Evolutionary conservation across 2,329 filamentous ascomycete genomes (phyloP), one percentile per base, ranked within the genome.

Genomic region (Coniochaeta ligniaria): DNA sequence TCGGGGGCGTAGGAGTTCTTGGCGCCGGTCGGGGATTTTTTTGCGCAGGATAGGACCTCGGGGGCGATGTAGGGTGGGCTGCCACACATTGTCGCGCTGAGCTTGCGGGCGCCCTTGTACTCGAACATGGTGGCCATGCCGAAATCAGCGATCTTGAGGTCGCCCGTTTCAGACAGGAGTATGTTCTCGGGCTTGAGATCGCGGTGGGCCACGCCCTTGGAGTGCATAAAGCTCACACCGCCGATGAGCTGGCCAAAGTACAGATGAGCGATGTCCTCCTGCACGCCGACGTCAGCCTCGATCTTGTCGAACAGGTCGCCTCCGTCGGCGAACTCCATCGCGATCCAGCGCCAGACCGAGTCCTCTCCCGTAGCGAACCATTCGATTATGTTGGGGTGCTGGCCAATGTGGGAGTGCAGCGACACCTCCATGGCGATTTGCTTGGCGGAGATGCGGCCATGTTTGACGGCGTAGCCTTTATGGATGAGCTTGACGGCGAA

Each of bases 221-320:
- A 91, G 76, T 99, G 95, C 84, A 98, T 96, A 76, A 93, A 99
- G 70, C 89, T 89, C 63, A 98, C 90, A 9, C 94, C 95, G 71
- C 87, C 87, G 67, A 98, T 84, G 63, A 99, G 83, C 76, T 99
- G 95, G 2, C 88, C 84, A 73, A 99, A 99, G 78, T 98, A 99
- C 63, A 97, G 86, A 72, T 99, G 96, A 36, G 95, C 94, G 71
- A 99, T 92, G 72, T 98, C 91, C 73, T 96, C 87, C 7, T 89
- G 85, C n/a, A 98, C 92, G 56, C 95, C 95, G 52, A 94, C 91
- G 73, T 99, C 95, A 20, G 95, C 93, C 76, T 99, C 96, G 68
- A 99, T 98, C 80, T 99, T 99, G 85, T 99, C 95, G 74, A 99
- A 99, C 8, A 99, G 81, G 72, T 99, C 95, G 12, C 95, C 95